Percentiles rank a stretch among this genome's conserved stretches.
These are phyloP conservation scores for Myxozyma vanderwaltii DNA, from an alignment of 805 yeast genomes.

Conservation along the genomic window DNA sequence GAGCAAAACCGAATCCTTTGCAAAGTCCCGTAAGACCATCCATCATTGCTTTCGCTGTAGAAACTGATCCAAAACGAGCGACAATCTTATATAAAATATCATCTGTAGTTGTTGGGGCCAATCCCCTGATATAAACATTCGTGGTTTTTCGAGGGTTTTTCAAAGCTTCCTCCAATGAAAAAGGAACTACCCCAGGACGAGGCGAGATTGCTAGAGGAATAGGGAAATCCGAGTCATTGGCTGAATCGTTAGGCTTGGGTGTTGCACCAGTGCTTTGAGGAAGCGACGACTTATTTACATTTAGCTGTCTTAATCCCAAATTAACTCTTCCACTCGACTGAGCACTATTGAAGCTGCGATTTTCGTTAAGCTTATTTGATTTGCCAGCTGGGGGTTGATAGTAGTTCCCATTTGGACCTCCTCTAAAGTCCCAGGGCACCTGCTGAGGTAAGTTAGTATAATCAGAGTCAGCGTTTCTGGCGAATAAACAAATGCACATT, in stretches of 20 bases:
- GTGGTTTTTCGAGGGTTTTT: constrained; percentile 43
- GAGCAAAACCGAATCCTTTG: constrained; percentile 48
- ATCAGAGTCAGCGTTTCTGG: not conserved
- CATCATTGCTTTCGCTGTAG: constrained; percentile 56
- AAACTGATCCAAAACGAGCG: constrained; percentile 49
- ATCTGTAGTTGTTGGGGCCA: constrained; percentile 58
- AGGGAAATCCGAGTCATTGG: constrained; percentile 5
- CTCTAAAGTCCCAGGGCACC: not conserved
- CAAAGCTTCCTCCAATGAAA: constrained; percentile 31
- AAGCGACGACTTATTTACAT: not conserved
- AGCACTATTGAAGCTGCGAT: not conserved
- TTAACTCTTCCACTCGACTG: not conserved
- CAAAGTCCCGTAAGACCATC: constrained; percentile 36
- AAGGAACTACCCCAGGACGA: constrained; percentile 2
- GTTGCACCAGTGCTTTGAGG: not conserved
- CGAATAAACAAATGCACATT: not conserved
- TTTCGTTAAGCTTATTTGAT: not conserved
- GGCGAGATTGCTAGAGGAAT: constrained; percentile 32
- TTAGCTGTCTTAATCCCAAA: not conserved
- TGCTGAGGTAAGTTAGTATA: not conserved
- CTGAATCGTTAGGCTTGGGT: not conserved
- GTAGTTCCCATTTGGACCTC: not conserved
- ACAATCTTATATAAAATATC: constrained; percentile 50
- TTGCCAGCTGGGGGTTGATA: not conserved
- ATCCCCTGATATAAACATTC: constrained; percentile 65